A percentile compares a stretch with the other conserved stretches of the same genome.
These are phyloP conservation scores for Aspergillus japonicus DNA, from an alignment of 2,329 filamentous ascomycete species.

Conservation along the genomic window DNA sequence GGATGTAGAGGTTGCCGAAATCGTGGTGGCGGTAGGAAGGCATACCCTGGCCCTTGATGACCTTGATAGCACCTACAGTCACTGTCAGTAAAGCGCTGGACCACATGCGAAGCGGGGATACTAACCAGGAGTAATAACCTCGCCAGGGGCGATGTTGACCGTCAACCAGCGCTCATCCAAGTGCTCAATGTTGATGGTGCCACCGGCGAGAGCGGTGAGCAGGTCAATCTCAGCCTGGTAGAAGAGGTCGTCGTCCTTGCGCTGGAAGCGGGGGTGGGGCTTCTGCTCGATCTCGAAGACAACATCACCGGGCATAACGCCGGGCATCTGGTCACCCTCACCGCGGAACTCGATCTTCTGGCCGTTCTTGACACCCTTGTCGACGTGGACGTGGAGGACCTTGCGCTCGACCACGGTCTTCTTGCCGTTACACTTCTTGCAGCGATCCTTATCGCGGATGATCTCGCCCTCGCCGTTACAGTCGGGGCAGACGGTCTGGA, in stretches of 20 bases:
- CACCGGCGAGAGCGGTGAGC: conserved; percentile 88
- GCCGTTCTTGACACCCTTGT: conserved; percentile 87
- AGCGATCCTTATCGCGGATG: conserved; percentile 94
- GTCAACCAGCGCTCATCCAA: conserved; percentile 96
- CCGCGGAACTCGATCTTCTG: conserved; percentile 97
- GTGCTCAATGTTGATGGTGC: conserved; percentile 89
- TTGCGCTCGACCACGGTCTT: conserved; percentile 98
- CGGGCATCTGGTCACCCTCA: conserved; percentile 93
- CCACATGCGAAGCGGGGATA: conserved; percentile 10
- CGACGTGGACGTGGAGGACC: conserved; percentile 96
- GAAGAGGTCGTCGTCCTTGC: conserved; percentile 93
- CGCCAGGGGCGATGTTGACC: conserved; percentile 87
- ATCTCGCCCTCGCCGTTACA: conserved; percentile 97
- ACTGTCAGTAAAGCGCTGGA: conserved; percentile 7
- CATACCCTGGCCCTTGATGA: conserved; percentile 96
- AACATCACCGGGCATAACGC: conserved; percentile 90
- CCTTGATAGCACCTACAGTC: conserved; percentile 77
- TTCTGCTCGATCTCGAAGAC: conserved; percentile 99
- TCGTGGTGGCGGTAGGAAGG: conserved; percentile 94
- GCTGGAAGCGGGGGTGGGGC: conserved; percentile 91
- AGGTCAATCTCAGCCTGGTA: conserved; percentile 96
- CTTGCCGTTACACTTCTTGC: conserved; percentile 95
- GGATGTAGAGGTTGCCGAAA: conserved; percentile 92
- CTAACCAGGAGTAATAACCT: conserved; percentile 90
- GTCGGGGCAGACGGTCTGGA: conserved; percentile 98